Conservation (phyloP, 2,329 filamentous ascomycete species). For the Fusarium denticulatum region DNA sequence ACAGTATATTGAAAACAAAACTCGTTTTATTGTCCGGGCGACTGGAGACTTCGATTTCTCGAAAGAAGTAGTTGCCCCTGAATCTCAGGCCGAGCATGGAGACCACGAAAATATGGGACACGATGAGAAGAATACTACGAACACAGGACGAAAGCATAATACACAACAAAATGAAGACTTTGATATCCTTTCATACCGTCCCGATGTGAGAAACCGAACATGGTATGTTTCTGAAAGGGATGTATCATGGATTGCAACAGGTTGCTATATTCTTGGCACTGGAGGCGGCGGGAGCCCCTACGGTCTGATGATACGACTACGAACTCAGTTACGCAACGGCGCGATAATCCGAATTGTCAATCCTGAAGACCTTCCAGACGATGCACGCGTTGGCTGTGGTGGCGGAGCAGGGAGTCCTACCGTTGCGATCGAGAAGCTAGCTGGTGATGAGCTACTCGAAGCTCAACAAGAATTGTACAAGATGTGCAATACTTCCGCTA, state of each 20-base stretch:
- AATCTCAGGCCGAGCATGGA: neutral
- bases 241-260: conserved; percentile 64
- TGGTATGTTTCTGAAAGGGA: conserved; percentile 70
- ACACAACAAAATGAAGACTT: conserved; percentile 35
- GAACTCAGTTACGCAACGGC: conserved; percentile 61
- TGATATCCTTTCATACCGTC: conserved; percentile 57
- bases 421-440: conserved; percentile 68
- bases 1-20: conserved; percentile 63
- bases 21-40: conserved; percentile 66
- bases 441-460: conserved; percentile 64
- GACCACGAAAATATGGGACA: conserved; percentile 28
- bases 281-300: conserved; percentile 69
- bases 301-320: conserved; percentile 60
- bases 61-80: neutral
- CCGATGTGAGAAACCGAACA: conserved; percentile 58
- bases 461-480: conserved; percentile 64
- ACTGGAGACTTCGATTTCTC: conserved; percentile 66
- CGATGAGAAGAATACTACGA: conserved; percentile 30
- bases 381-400: conserved; percentile 64
- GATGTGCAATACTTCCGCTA: conserved; percentile 56
- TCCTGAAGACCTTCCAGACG: conserved; percentile 59
- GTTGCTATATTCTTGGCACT: conserved; percentile 70
- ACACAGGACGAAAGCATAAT: neutral
- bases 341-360: conserved; percentile 62
- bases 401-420: conserved; percentile 69